phyloP scores from a whole-genome alignment of 345 rosid species.

The Arabidopsis suecica region DNA sequence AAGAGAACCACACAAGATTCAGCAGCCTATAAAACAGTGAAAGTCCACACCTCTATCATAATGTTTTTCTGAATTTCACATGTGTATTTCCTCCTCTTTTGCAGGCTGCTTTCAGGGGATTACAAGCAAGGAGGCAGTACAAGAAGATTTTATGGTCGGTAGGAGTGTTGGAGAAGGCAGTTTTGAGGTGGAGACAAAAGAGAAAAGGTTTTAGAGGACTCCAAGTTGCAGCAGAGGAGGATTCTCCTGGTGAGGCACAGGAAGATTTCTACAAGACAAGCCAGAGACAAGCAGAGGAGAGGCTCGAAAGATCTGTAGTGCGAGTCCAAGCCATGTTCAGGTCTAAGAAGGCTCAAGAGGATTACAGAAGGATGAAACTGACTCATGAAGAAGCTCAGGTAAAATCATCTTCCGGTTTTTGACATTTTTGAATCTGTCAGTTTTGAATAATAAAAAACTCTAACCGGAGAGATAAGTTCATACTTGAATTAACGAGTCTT shows the following conservation, averaged over 20 bases:
- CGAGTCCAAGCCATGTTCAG: constrained; percentile 93
- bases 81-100: constrained; percentile 1
- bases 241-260: constrained; percentile 50
- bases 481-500: constrained; percentile 3
- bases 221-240: constrained; percentile 69
- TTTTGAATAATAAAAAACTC: too few species aligned
- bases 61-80: constrained; percentile 14
- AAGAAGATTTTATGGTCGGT: constrained; percentile 87
- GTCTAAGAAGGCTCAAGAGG: constrained; percentile 91
- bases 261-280: constrained; percentile 81
- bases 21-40: not conserved
- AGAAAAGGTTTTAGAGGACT: constrained; percentile 87
- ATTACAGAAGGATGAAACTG: constrained; percentile 86
- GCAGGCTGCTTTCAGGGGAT: constrained; percentile 91
- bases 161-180: constrained; percentile 89
- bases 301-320: constrained; percentile 84
- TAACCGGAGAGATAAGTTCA: not conserved
- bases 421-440: not conserved
- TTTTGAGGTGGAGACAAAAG: constrained; percentile 88
- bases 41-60: not conserved
- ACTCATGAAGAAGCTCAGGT: constrained; percentile 72
- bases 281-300: constrained; percentile 89
- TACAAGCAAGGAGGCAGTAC: constrained; percentile 80
- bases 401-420: constrained; percentile 13
- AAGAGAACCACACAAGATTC: not conserved